Conservation (phyloP, 805 yeast species). For the Candida maris region DNA sequence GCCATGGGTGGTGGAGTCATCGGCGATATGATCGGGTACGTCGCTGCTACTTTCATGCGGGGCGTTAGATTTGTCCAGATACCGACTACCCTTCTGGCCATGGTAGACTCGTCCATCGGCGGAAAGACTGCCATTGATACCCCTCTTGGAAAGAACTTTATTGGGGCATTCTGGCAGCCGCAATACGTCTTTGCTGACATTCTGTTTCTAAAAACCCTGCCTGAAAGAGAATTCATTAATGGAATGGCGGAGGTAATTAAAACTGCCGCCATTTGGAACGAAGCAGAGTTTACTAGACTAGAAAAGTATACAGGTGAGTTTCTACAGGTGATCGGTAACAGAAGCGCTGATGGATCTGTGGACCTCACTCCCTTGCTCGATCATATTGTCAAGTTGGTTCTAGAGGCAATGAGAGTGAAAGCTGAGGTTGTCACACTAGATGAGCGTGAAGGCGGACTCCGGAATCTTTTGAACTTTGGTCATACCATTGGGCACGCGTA, state of each 20-base stretch:
- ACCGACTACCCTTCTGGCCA: constrained; percentile 89
- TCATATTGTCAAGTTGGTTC: constrained; percentile 72
- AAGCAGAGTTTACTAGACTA: constrained; percentile 76
- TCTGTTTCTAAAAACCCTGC: constrained; percentile 80
- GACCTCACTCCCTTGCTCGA: constrained; percentile 68
- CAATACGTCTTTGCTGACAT: constrained; percentile 82
- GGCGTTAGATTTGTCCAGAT: constrained; percentile 92
- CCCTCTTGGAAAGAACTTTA: constrained; percentile 89
- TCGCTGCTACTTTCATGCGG: constrained; percentile 99
- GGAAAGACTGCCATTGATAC: constrained; percentile 99
- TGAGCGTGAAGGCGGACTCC: constrained; percentile 91
- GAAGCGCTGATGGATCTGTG: constrained; percentile 43
- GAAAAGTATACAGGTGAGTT: constrained; percentile 73
- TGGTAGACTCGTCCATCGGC: constrained; percentile 98
- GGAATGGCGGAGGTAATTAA: constrained; percentile 98
- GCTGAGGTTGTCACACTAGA: constrained; percentile 92
- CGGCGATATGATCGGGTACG: constrained; percentile 98
- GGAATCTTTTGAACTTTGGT: constrained; percentile 92
- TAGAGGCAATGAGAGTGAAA: constrained; percentile 84
- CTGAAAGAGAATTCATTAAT: constrained; percentile 90
- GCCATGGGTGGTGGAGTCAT: constrained; percentile 99
- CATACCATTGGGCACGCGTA: constrained; percentile 98
- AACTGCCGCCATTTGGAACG: constrained; percentile 98
- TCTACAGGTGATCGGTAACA: constrained; percentile 56
- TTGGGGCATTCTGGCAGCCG: constrained; percentile 99